Conservation (phyloP, 208 protist genomes). For the Leishmania gerbilli region DNA sequence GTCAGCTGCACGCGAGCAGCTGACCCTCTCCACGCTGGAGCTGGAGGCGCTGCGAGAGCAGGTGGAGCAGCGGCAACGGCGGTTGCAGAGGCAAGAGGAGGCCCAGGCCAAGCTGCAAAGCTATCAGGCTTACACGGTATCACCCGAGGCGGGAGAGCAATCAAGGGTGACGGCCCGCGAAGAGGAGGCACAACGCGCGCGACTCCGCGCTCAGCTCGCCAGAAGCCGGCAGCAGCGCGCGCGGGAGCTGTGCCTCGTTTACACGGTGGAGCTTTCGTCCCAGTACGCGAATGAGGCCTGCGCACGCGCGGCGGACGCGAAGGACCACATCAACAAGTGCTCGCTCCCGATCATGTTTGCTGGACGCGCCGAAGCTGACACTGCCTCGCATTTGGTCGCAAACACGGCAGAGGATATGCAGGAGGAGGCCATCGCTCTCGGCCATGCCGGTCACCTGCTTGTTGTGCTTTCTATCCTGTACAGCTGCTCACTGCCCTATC, state of each 20-base stretch:
- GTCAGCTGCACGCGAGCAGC: constrained; percentile 30
- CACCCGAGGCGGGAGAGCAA: constrained; percentile 5
- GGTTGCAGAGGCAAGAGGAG: constrained; percentile 30
- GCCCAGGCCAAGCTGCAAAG: constrained; percentile 27
- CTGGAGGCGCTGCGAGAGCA: constrained; percentile 36
- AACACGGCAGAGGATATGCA: constrained; percentile 41
- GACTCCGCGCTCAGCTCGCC: constrained; percentile 42
- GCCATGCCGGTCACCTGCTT: constrained; percentile 54
- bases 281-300: constrained; percentile 28
- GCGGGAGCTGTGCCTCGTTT: constrained; percentile 36
- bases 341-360: constrained; percentile 25
- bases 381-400: constrained; percentile 28
- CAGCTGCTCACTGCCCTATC: constrained; percentile 60
- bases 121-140: background rate
- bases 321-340: constrained; percentile 35
- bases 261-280: constrained; percentile 33
- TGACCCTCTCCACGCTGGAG: constrained; percentile 34
- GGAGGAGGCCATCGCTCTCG: constrained; percentile 62
- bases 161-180: constrained; percentile 3
- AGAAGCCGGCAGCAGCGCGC: constrained; percentile 20
- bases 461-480: constrained; percentile 52
- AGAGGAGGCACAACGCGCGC: constrained; percentile 36
- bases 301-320: constrained; percentile 25
- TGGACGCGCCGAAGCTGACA: constrained; percentile 19
- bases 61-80: constrained; percentile 32